A percentile compares a stretch with the other conserved stretches of the same genome.
Conservation (phyloP, 371 early-diverging fungal species). For the Actinomucor elegans region DNA sequence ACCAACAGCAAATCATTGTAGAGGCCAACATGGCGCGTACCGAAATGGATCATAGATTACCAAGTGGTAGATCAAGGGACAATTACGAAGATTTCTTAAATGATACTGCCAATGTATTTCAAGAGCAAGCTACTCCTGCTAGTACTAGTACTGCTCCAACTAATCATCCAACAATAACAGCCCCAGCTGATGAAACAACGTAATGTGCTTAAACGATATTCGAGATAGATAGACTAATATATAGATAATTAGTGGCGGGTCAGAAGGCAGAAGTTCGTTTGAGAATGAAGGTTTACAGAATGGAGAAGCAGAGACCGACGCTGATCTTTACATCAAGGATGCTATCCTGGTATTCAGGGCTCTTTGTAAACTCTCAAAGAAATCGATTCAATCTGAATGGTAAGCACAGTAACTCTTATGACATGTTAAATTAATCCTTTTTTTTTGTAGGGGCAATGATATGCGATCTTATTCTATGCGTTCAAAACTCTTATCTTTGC, state of each 20-base stretch:
- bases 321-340: slow-evolving; percentile 66
- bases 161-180: not conserved
- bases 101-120: slow-evolving; percentile 47
- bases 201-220: not conserved
- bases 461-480: slow-evolving; percentile 60
- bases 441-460: slow-evolving; percentile 51
- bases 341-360: slow-evolving; percentile 90
- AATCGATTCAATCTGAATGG: slow-evolving; percentile 54
- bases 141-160: not conserved
- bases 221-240: not conserved
- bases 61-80: slow-evolving; percentile 36
- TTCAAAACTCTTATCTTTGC: slow-evolving; percentile 64
- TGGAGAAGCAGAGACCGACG: slow-evolving; percentile 34
- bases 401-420: slow-evolving; percentile 8
- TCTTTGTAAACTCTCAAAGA: slow-evolving; percentile 91
- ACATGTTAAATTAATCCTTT: too few relatives aligned
- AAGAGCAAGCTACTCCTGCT: slow-evolving; percentile 30
- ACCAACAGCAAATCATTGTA: slow-evolving; percentile 49
- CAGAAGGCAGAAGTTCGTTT: slow-evolving; percentile 32
- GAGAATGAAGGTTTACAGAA: slow-evolving; percentile 29
- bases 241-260: not conserved
- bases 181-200: slow-evolving; percentile 4
- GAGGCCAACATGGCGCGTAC: slow-evolving; percentile 52
- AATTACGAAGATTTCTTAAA: slow-evolving; percentile 48
- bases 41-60: slow-evolving; percentile 43